phyloP scores from a whole-genome alignment of 1,284 basidiomycete genomes.

The Takashimella koratensis region DNA sequence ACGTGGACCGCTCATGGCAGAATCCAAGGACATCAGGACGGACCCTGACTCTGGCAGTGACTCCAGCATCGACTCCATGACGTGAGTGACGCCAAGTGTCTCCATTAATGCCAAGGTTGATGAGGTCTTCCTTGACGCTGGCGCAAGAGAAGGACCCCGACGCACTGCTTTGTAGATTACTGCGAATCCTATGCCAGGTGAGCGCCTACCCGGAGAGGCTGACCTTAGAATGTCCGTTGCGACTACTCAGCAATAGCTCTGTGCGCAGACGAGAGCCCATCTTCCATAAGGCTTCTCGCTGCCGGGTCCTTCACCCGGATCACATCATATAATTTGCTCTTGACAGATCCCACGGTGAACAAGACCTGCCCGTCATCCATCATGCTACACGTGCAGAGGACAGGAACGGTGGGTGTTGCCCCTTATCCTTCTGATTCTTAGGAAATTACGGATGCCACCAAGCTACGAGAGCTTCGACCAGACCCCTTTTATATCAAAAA shows the following conservation, averaged over 20 bases:
- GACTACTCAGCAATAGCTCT: conserved; percentile 40
- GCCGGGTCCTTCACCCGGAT: conserved; percentile 32
- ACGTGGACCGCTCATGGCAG: no score
- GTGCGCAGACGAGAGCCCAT: conserved; percentile 19
- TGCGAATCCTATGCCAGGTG: conserved; percentile 36
- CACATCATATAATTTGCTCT: conserved; percentile 24
- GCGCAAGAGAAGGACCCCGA: conserved; percentile 37
- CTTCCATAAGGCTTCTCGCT: conserved; percentile 24
- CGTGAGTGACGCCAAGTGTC: no score
- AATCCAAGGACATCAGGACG: no score
- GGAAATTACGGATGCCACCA: conserved; percentile 13
- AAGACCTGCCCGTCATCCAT: conserved; percentile 25
- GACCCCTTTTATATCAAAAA: conserved; percentile 32
- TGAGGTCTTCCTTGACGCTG: conserved; percentile 35
- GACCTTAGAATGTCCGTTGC: conserved; percentile 18
- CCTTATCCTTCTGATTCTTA: no score
- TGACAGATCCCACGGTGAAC: conserved; percentile 19
- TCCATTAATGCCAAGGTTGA: no score
- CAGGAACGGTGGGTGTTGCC: conserved; percentile 10
- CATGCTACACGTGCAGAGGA: conserved; percentile 38
- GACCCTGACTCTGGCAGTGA: no score
- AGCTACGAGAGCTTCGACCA: conserved; percentile 15
- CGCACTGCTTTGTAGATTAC: conserved; percentile 28
- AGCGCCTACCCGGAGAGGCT: no score
- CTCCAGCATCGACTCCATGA: neutral